Conservation (phyloP, 148 eudicot genomes). For the Persicaria maculosa region DNA sequence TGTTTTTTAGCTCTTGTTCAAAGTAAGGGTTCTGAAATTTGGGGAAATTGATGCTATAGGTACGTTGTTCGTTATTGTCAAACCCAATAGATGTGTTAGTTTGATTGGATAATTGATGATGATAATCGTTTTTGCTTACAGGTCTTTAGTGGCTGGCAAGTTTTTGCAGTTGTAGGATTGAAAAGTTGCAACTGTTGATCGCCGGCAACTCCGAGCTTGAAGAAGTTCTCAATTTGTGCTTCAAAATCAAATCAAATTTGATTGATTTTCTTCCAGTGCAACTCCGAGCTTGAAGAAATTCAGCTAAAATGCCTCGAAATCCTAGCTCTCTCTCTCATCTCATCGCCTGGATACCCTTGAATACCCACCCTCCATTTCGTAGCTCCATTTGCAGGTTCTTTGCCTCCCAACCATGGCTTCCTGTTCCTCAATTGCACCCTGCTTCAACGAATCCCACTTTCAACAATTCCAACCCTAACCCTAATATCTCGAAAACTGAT, state of each 20-base stretch:
- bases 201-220: too few species aligned
- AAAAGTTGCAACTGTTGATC: too few species aligned
- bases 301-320: conserved; percentile 22
- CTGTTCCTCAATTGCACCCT: conserved; percentile 12
- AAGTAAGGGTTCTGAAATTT: too few species aligned
- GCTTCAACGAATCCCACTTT: conserved; percentile 20
- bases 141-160: too few species aligned
- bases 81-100: too few species aligned
- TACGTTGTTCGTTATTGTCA: too few species aligned
- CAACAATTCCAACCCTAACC: conserved; percentile 19
- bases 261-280: conserved; percentile 1
- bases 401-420: conserved; percentile 16
- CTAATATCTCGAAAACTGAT: conserved; percentile 22
- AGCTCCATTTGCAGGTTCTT: conserved; percentile 13
- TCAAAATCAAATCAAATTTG: not conserved
- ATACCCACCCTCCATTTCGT: conserved; percentile 16
- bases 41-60: too few species aligned
- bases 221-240: not conserved
- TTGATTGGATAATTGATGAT: too few species aligned
- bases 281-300: not conserved
- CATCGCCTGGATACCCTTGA: conserved; percentile 17
- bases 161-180: too few species aligned
- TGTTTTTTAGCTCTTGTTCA: too few species aligned
- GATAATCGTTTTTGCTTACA: too few species aligned
- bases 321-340: conserved; percentile 20